Evolutionary conservation across 2,329 filamentous ascomycete species (phyloP).

Genomic region (Fusarium tupiense): DNA sequence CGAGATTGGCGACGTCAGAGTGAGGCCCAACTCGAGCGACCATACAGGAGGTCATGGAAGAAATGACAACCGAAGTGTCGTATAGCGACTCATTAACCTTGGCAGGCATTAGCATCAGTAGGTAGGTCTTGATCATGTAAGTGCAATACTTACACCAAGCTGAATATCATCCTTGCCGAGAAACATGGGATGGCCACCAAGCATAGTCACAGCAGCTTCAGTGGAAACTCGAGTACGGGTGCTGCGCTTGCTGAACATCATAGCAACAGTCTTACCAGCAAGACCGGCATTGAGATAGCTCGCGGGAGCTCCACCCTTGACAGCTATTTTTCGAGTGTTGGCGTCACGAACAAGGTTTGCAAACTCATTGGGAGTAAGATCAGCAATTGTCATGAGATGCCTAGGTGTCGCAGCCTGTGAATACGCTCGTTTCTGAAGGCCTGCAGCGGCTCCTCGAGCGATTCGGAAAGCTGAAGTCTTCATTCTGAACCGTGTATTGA

Average conservation of each 20-base stretch:
- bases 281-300: constrained; percentile 69
- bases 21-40: constrained; percentile 82
- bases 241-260: constrained; percentile 97
- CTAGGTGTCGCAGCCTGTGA: constrained; percentile 65
- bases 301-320: constrained; percentile 72
- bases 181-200: constrained; percentile 97
- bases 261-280: constrained; percentile 82
- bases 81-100: constrained; percentile 93
- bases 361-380: constrained; percentile 83
- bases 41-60: constrained; percentile 89
- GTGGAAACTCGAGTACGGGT: constrained; percentile 94
- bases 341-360: constrained; percentile 86
- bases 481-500: constrained; percentile 42
- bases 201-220: constrained; percentile 85
- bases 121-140: not conserved
- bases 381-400: constrained; percentile 91
- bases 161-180: constrained; percentile 96
- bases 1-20: constrained; percentile 76
- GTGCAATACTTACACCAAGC: constrained; percentile 70
- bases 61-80: constrained; percentile 91
- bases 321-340: constrained; percentile 75
- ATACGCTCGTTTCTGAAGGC: constrained; percentile 56
- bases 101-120: not conserved
- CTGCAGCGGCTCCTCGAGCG: constrained; percentile 47
- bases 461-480: constrained; percentile 48